Base-by-base conservation (phyloP, 257 asterid genomes). In the Nicotiana tabacum region DNA sequence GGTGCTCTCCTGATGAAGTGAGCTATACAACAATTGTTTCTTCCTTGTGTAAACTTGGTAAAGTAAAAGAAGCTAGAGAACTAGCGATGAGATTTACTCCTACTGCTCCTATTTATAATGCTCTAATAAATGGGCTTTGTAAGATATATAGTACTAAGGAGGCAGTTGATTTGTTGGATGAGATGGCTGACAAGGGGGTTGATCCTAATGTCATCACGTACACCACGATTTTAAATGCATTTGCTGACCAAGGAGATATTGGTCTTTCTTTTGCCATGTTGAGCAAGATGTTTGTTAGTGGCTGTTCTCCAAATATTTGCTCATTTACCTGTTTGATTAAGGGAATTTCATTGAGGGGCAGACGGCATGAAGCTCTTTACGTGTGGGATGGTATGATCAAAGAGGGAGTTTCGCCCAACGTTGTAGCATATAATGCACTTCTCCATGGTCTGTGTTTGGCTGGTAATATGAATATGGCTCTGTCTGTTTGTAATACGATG, bases 1-100 rank as follows among this genome's bases (percentile, higher is more conserved):
- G 92, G 4, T 95, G 95, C 85, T 90, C 85, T 46, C 98, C 97
- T 0, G 99, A 95, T 86, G 90, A 77, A 30, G 98, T 92, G 74
- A 95, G 99, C 90, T 91, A 92, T 64, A 88, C 98, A 5, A 95
- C 97, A 43, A 78, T 95, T 33, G 84, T 95, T 29, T 91, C 98
- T 27, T 94, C 91, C 74, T 84, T 93, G 91, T 94, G 98, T 89
- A 90, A 85, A 83, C 70, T 83, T 61, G 97, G 97, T 70, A 87
- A 83, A 84, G 81, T 90, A 81, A 81, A 83, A 27, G 95, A 92
- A 81, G 99, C 97, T 0, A 88, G 93, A 78, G 93, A 91, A 68
- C 74, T 94, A 84, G 91, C 90, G 46, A 21, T 18, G 82, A 89
- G 87, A 21, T 88, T 90, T 51, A 67, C 55, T 10, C 91, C 93